Evolutionary conservation across 345 rosid genomes (phyloP), one percentile per base, ranked within the genome.

Genomic region (Clausena lansium): DNA sequence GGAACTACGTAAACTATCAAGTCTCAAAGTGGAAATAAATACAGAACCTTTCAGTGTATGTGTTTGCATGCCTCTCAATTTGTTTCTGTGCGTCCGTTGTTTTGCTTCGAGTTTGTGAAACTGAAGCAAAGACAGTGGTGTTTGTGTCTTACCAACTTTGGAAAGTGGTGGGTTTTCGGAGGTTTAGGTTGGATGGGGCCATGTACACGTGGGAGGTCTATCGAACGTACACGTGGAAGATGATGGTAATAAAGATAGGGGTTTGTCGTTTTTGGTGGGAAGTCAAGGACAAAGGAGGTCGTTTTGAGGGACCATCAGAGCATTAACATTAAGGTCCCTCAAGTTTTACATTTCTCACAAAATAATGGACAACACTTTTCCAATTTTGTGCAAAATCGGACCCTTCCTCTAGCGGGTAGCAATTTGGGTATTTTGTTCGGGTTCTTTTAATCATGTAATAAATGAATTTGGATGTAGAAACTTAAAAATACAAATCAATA

Each of bases 131-230:
- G 81, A 70, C 65, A 77, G 72, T 52, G 62, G 62, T 76, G 88
- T 73, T 83, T 77, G 82, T 60, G 7, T 83, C 90, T 84, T 72
- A 88, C 98, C 92, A 89, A 90, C 93, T 86, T 78, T 67, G 85
- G 76, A 87, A 83, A 76, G 71, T 0, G 76, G 55, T 64, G 71
- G 76, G 62, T 74, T 70, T 72, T 22, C 3, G 71, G 67, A 71
- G 79, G 79, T 73, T 71, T 27, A 3, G 63, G 28, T 24, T 10
- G 0, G 5, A 54, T 59, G 76, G 74, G 76, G 50, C 6, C 78
- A n/a, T 20, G 45, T 10, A 22, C 64, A 79, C 78, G 85, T 83
- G 87, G 87, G 81, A 67, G 0, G 8, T 1, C 20, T 59, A 22
- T 0, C 0, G 6, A 0, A 3, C 36, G 41, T 73, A 74, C 74